A percentile compares a stretch with the other conserved stretches of the same genome.
Evolutionary conservation across 345 rosid genomes (phyloP).

Genomic region (Euphorbia lathyris): DNA sequence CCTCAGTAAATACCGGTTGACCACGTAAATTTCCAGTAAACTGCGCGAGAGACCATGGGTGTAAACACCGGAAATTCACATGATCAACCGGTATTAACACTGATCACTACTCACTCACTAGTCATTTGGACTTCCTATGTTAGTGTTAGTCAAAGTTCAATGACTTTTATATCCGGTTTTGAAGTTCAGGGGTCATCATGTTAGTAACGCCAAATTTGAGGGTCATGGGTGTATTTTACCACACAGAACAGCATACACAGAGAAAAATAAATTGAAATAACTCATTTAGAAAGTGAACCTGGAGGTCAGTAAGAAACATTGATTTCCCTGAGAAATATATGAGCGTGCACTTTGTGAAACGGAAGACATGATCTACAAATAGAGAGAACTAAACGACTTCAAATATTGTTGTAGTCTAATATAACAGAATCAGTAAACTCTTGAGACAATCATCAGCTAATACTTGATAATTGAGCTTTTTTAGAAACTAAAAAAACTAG

Average conservation of each 20-base stretch:
- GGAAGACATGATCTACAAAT: slow-evolving; percentile 57
- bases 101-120: too few relatives aligned
- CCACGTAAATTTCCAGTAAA: too few relatives aligned
- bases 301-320: slow-evolving; percentile 58
- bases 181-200: too few relatives aligned
- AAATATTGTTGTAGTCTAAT: not conserved
- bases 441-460: not conserved
- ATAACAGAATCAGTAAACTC: not conserved
- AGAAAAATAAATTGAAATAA: slow-evolving; percentile 6
- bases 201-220: too few relatives aligned
- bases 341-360: slow-evolving; percentile 60
- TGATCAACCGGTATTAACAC: too few relatives aligned
- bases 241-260: not conserved
- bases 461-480: not conserved
- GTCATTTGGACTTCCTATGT: too few relatives aligned
- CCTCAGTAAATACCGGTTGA: too few relatives aligned
- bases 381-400: slow-evolving; percentile 5
- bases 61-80: too few relatives aligned
- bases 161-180: too few relatives aligned
- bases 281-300: slow-evolving; percentile 45
- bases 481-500: not conserved
- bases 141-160: too few relatives aligned
- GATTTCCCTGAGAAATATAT: slow-evolving; percentile 53
- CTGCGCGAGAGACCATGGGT: too few relatives aligned
- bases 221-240: slow-evolving; percentile 14